These are phyloP conservation scores for Fusarium xyrophilum DNA, from an alignment of 2,329 filamentous ascomycete species.

Conservation along the genomic window DNA sequence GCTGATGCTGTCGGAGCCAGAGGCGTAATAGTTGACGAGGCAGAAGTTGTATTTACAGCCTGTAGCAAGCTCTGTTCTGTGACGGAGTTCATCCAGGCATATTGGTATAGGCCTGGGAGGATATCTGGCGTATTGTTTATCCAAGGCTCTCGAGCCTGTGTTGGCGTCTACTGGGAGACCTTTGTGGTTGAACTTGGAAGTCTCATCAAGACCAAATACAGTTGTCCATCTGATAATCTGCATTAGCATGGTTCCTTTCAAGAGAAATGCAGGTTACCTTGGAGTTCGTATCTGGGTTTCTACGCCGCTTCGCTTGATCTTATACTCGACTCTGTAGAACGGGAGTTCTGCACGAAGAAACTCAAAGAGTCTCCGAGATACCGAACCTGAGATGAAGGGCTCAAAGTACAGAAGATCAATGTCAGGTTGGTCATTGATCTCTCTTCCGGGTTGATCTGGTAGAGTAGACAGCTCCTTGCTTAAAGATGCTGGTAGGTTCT, in stretches of 20 bases:
- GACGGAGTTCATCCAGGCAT: constrained; percentile 70
- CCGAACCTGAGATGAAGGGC: constrained; percentile 68
- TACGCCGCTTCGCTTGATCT: constrained; percentile 69
- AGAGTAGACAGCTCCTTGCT: constrained; percentile 50
- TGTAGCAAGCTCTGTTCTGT: constrained; percentile 69
- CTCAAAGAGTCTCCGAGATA: constrained; percentile 67
- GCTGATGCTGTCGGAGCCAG: constrained; percentile 76
- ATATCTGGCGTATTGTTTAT: constrained; percentile 62
- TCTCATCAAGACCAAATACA: constrained; percentile 67
- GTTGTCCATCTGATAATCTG: constrained; percentile 54
- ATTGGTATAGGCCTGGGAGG: constrained; percentile 73
- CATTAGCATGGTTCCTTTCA: not conserved
- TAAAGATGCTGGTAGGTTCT: constrained; percentile 50
- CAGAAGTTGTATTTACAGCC: constrained; percentile 78
- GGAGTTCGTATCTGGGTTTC: constrained; percentile 67
- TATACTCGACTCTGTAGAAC: constrained; percentile 79
- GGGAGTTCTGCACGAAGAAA: constrained; percentile 75
- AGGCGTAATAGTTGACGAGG: constrained; percentile 84
- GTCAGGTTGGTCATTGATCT: constrained; percentile 71
- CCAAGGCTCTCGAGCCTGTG: constrained; percentile 49
- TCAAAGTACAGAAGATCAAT: constrained; percentile 79
- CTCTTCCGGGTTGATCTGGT: constrained; percentile 59
- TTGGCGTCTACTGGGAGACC: constrained; percentile 55
- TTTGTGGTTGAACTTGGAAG: constrained; percentile 62
- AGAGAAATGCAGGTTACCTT: constrained; percentile 44